Conservation (phyloP, 352 stramenopile species). For the Globisporangium nagaii region DNA sequence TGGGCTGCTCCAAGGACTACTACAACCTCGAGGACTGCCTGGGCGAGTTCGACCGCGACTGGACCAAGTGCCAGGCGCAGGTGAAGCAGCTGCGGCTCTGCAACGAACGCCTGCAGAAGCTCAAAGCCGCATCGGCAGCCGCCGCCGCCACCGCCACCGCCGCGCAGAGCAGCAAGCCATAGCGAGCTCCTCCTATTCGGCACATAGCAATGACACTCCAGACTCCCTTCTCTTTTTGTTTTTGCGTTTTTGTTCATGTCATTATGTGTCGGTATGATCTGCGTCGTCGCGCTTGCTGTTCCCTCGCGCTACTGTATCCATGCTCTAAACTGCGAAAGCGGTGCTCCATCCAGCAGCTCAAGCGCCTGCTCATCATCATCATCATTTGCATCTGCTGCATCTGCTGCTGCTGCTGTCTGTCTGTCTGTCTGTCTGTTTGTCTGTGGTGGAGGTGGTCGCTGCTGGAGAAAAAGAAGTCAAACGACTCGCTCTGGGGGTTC, state of each 20-base stretch:
- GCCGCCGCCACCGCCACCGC: not conserved
- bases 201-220: not conserved
- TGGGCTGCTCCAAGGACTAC: slow-evolving; percentile 78
- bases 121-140: slow-evolving; percentile 24
- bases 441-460: not conserved
- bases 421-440: not conserved
- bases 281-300: not conserved
- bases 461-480: not conserved
- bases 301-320: too few relatives aligned
- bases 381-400: not conserved
- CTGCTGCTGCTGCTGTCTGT: too few relatives aligned
- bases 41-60: slow-evolving; percentile 75
- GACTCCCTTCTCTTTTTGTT: not conserved
- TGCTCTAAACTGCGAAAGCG: too few relatives aligned
- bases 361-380: too few relatives aligned
- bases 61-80: slow-evolving; percentile 80
- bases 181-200: too few relatives aligned
- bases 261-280: not conserved
- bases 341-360: too few relatives aligned
- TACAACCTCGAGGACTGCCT: slow-evolving; percentile 86
- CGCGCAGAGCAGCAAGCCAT: not conserved
- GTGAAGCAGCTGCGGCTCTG: slow-evolving; percentile 76
- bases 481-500: not conserved
- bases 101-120: slow-evolving; percentile 60
- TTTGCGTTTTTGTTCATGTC: not conserved